Evolutionary conservation across 306 rosid species (phyloP).

Genomic region (Cucurbita moschata): DNA sequence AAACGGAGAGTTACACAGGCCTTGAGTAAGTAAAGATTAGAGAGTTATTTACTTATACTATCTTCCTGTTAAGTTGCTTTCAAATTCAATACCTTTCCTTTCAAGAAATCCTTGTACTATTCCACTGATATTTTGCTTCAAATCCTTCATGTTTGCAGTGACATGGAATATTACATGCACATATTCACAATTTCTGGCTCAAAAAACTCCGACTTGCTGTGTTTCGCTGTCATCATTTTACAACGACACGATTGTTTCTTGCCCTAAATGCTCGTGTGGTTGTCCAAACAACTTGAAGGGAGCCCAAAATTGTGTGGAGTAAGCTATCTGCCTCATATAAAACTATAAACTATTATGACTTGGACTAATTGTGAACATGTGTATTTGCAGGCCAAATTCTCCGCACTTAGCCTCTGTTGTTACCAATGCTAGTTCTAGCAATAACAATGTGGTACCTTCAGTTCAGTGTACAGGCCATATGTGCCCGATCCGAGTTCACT

Average conservation of each 20-base stretch:
- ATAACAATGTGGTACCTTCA: slow-evolving; percentile 28
- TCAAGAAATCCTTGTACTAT: background rate
- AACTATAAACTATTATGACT: background rate
- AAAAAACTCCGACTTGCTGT: slow-evolving; percentile 67
- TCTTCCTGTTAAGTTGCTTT: background rate
- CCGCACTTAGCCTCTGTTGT: slow-evolving; percentile 54
- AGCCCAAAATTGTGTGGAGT: slow-evolving; percentile 62
- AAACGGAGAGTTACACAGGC: slow-evolving; percentile 78
- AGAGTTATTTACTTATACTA: background rate
- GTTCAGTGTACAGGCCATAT: slow-evolving; percentile 72
- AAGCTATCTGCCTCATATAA: slow-evolving; percentile 14
- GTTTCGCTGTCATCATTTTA: slow-evolving; percentile 80
- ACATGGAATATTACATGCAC: slow-evolving; percentile 89
- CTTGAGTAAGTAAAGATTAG: slow-evolving; percentile 40
- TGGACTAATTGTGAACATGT: background rate
- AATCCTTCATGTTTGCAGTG: slow-evolving; percentile 39
- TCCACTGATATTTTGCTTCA: background rate
- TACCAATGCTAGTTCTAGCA: slow-evolving; percentile 16
- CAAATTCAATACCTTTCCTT: background rate
- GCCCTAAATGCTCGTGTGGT: slow-evolving; percentile 70
- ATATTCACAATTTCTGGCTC: slow-evolving; percentile 76
- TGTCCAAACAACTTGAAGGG: slow-evolving; percentile 38
- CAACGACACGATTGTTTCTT: slow-evolving; percentile 58
- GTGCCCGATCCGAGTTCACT: slow-evolving; percentile 88
- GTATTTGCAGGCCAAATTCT: slow-evolving; percentile 32